These are phyloP conservation scores for Blastocladiella britannica DNA, from an alignment of 192 early-diverging fungal genomes.

Conservation along the genomic window DNA sequence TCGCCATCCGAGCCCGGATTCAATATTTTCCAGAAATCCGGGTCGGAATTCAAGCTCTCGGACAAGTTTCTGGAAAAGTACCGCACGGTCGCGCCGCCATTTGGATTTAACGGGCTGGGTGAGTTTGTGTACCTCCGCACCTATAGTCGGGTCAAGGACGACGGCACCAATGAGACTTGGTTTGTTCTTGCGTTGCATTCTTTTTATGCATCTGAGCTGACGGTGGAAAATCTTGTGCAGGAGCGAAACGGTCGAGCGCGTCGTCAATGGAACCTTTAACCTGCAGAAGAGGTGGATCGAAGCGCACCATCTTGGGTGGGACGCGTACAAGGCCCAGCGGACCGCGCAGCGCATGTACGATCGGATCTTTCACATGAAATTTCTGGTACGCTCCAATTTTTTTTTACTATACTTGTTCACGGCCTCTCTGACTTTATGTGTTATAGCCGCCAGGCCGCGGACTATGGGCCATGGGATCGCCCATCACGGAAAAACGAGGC, in stretches of 20 bases:
- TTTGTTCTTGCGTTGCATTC: not conserved
- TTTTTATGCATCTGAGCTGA: not conserved
- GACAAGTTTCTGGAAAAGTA: conserved; percentile 1
- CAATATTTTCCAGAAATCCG: not conserved
- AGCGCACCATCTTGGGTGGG: conserved; percentile 13
- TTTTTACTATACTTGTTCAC: not conserved
- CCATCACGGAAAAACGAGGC: conserved; percentile 18
- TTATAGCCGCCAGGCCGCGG: conserved; percentile 24
- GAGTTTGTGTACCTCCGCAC: conserved; percentile 25
- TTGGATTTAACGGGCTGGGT: conserved; percentile 27
- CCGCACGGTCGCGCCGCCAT: conserved; percentile 10
- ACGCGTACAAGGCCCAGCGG: conserved; percentile 14
- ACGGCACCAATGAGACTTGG: conserved; percentile 16
- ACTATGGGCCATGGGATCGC: conserved; percentile 26
- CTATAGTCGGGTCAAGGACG: conserved; percentile 17
- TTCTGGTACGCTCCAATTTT: conserved; percentile 10
- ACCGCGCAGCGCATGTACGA: conserved; percentile 24
- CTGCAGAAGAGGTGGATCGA: conserved; percentile 17
- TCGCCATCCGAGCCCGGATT: too few relatives aligned
- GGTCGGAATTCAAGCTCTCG: not conserved
- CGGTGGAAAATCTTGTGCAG: conserved; percentile 3
- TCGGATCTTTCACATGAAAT: conserved; percentile 25
- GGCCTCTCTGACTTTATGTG: not conserved
- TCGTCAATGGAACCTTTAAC: conserved; percentile 28
- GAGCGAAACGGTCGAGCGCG: conserved; percentile 20